Evolutionary conservation across 805 yeast species (phyloP).

Genomic region (Saccharomycopsis capsularis): DNA sequence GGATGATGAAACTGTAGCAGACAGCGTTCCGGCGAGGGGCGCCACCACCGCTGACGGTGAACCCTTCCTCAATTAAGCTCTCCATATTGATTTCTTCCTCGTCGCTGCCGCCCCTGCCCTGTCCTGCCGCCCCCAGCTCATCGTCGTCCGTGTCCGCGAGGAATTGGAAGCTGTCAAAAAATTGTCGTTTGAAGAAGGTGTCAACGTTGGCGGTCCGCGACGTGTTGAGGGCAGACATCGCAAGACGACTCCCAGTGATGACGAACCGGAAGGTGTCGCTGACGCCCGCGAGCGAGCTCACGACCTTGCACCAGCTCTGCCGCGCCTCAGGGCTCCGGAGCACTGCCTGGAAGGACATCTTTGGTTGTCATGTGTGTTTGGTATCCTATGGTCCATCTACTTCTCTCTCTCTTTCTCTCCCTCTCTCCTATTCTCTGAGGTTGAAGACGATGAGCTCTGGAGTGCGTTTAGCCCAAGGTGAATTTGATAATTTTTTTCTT

Average conservation of each 20-base stretch:
- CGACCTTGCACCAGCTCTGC: conserved; percentile 15
- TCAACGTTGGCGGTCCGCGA: conserved; percentile 14
- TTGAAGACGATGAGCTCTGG: too few species aligned
- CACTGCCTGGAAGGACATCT: conserved; percentile 18
- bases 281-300: conserved; percentile 9
- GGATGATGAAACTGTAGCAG: conserved; percentile 15
- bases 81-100: neutral
- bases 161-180: conserved; percentile 13
- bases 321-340: conserved; percentile 8
- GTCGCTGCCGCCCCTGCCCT: too few species aligned
- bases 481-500: too few species aligned
- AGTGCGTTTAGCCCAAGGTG: too few species aligned
- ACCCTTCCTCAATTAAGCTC: conserved; percentile 9
- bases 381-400: too few species aligned
- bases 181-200: conserved; percentile 2
- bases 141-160: neutral
- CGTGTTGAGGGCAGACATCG: conserved; percentile 15
- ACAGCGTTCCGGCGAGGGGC: neutral
- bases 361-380: too few species aligned
- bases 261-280: conserved; percentile 14
- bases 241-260: conserved; percentile 5
- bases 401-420: too few species aligned
- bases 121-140: too few species aligned
- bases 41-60: neutral
- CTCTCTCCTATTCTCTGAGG: too few species aligned